Conservation (phyloP, 768 basidiomycete species). For the Termitomyces titanicus region DNA sequence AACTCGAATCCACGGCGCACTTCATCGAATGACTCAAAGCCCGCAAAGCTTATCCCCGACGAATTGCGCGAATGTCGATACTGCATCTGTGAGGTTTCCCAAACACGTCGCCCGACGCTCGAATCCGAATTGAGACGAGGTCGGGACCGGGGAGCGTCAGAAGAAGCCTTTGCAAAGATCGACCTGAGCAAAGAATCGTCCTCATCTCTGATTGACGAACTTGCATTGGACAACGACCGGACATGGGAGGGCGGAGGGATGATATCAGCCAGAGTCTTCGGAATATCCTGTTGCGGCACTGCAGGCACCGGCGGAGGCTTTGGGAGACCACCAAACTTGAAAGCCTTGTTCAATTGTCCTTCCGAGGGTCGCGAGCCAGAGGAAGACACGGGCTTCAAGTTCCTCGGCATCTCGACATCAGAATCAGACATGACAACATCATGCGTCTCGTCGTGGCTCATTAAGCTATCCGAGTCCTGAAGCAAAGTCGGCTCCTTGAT, state of each 20-base stretch:
- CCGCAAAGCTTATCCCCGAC: conserved; percentile 64
- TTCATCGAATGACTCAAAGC: conserved; percentile 74
- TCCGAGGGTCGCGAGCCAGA: conserved; percentile 48
- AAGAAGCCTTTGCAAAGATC: conserved; percentile 42
- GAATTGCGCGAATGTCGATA: conserved; percentile 36
- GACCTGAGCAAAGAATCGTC: conserved; percentile 55
- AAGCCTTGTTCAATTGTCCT: conserved; percentile 65
- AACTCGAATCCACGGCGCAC: conserved; percentile 81
- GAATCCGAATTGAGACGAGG: conserved; percentile 42
- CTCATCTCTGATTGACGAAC: conserved; percentile 38
- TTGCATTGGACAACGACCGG: conserved; percentile 39
- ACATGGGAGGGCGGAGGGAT: conserved; percentile 61
- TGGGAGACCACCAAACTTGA: conserved; percentile 68
- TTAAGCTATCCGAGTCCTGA: conserved; percentile 35
- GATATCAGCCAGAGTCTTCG: conserved; percentile 69
- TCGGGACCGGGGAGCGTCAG: conserved; percentile 9
- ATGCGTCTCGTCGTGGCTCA: conserved; percentile 24
- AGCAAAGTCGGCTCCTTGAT: conserved; percentile 33
- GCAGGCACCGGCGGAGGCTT: conserved; percentile 18
- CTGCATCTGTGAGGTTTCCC: conserved; percentile 16
- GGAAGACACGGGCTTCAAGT: conserved; percentile 23
- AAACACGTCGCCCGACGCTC: conserved; percentile 31
- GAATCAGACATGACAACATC: conserved; percentile 18
- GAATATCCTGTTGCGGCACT: conserved; percentile 23
- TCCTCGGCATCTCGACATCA: conserved; percentile 4